phyloP scores from a whole-genome alignment of 352 stramenopile species.

The Saprolegnia diclina region DNA sequence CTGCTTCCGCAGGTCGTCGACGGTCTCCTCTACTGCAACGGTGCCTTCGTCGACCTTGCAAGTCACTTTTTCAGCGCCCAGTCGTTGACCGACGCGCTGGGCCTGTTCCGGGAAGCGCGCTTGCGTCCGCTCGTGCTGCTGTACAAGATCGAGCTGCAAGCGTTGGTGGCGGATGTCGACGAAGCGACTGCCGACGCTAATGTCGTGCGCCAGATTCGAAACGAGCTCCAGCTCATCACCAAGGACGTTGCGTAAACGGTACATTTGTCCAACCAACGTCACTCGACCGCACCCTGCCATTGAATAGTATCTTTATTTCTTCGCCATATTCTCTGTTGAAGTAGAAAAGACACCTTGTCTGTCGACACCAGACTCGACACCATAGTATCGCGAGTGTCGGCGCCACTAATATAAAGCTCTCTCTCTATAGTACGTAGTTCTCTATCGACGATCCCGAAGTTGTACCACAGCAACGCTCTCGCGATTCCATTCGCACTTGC shows the following conservation, averaged over 20 bases:
- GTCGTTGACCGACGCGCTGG: background rate
- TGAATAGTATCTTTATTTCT: too few species aligned
- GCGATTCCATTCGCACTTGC: too few species aligned
- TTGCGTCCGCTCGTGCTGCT: background rate
- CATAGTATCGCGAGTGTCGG: too few species aligned
- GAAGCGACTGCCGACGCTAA: background rate
- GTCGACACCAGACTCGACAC: too few species aligned
- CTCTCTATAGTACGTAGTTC: too few species aligned
- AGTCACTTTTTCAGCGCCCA: background rate
- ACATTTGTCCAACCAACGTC: too few species aligned
- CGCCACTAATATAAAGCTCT: too few species aligned
- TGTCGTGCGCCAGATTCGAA: background rate
- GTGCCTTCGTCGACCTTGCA: constrained; percentile 4
- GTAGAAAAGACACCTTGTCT: too few species aligned
- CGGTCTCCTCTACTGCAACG: constrained; percentile 20
- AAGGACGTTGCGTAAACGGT: background rate
- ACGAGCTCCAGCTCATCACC: background rate
- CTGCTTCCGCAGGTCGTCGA: background rate
- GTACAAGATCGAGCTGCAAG: background rate
- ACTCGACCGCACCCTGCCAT: too few species aligned
- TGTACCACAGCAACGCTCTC: too few species aligned
- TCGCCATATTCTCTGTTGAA: too few species aligned
- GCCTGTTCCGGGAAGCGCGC: background rate
- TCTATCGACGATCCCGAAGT: too few species aligned
- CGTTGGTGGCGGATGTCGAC: background rate